Base-by-base conservation (phyloP, 345 rosid species). In the Eucalyptus tenuipes region DNA sequence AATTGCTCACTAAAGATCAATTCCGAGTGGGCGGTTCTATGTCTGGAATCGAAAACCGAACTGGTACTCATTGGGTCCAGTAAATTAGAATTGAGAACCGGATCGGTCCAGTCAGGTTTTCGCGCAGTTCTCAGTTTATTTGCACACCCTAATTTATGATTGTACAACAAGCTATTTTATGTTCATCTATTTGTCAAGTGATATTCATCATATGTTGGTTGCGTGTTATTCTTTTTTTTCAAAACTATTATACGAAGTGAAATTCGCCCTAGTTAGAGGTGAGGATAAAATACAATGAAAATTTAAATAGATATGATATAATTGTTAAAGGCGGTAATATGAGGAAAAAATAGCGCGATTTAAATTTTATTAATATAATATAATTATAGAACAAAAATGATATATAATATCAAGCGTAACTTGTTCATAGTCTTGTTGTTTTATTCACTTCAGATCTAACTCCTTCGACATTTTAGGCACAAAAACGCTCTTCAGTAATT, bases 61-160 rank as follows among this genome's bases (percentile, higher is more conserved):
- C 10, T 3, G 0, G 25, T 20, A 52, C 10, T 52, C 25, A 52
- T 20, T 52, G 10, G 25, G 18, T 52, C 25, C 2, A 20, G 1
- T 18, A 20, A 52, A 52, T 52, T 52, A 4, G 57, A 52, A 52
- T 7, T 1, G 10, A 52, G 25, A 52, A 20, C 10, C 1, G 0
- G 10, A 52, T 52, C 0, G 0, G 0, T 52, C 25, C 0, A 52
- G 0, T 20, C 1, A 8, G 2, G 10, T 52, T 52, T 52, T 52
- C 10, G 25, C 1, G 25, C 1, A 2, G 20, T 52, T 52, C 57
- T 52, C 5, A 1, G 2, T 52, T 52, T 10, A 10, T 52, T 20
- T 52, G 10, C 25, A 52, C 10, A 4, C 57, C 25, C 57, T 52
- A 20, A 52, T 52, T 55, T 55, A 25, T 55, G 12, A 55, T 10